Evolutionary conservation across 2,329 filamentous ascomycete species (phyloP).

Genomic region (Colletotrichum viniferum): DNA sequence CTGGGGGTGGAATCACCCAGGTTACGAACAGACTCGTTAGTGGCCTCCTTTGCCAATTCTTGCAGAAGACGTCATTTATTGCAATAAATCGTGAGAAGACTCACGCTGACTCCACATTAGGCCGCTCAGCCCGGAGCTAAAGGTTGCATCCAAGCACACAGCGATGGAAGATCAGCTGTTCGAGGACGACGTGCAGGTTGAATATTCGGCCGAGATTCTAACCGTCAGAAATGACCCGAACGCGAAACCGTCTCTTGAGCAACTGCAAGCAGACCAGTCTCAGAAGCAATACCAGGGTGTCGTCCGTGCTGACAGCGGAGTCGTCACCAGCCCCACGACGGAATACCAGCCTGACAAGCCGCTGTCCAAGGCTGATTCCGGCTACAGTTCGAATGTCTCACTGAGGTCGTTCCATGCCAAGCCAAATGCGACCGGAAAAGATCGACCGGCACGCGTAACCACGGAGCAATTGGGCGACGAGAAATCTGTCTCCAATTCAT

Average conservation of each 20-base stretch:
- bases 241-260: conserved; percentile 41
- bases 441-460: not conserved
- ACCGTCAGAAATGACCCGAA: conserved; percentile 47
- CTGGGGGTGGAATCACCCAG: not conserved
- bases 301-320: conserved; percentile 52
- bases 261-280: conserved; percentile 19
- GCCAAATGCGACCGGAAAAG: conserved; percentile 23
- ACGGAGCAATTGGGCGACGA: conserved; percentile 11
- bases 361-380: conserved; percentile 63
- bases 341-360: conserved; percentile 40
- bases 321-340: conserved; percentile 49
- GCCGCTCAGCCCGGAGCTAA: conserved; percentile 35
- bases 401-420: conserved; percentile 54
- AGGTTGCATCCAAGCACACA: conserved; percentile 52
- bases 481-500: not conserved
- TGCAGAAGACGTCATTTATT: not conserved
- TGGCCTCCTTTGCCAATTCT: not conserved
- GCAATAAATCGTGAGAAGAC: conserved; percentile 28
- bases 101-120: conserved; percentile 36
- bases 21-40: not conserved
- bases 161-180: conserved; percentile 55
- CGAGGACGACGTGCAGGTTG: conserved; percentile 38
- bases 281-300: conserved; percentile 29
- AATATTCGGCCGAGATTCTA: conserved; percentile 41
- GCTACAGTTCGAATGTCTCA: conserved; percentile 65